phyloP scores from a whole-genome alignment of 169 alveolate species.

The Plasmodium yoelii region DNA sequence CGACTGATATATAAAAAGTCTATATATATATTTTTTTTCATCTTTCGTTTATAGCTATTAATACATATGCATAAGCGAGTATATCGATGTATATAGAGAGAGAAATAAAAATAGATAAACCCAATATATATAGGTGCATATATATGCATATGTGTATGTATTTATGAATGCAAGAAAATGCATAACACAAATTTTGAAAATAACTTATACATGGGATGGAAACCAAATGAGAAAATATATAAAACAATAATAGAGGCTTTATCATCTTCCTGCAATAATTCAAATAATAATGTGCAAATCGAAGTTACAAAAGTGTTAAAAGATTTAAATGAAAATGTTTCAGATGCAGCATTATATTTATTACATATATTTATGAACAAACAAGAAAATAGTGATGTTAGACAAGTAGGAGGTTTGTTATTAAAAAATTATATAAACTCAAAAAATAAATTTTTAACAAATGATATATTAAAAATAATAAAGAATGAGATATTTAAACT shows the following conservation, averaged over 20 bases:
- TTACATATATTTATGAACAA: conserved; percentile 65
- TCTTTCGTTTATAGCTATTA: not conserved
- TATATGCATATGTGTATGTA: conserved; percentile 24
- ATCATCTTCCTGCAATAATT: conserved; percentile 44
- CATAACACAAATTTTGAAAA: conserved; percentile 57
- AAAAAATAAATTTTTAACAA: conserved; percentile 71
- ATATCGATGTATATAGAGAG: not conserved
- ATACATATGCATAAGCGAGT: not conserved
- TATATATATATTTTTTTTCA: conserved; percentile 1
- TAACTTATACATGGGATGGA: conserved; percentile 72
- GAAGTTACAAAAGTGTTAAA: conserved; percentile 72
- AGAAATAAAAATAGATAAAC: not conserved
- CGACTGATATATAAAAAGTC: not conserved
- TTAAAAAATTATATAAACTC: conserved; percentile 81
- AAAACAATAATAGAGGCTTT: conserved; percentile 49
- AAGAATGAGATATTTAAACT: conserved; percentile 56
- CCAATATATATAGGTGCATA: not conserved
- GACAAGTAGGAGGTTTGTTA: conserved; percentile 87
- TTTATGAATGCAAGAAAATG: conserved; percentile 69
- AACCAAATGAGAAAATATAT: conserved; percentile 68
- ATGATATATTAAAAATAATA: conserved; percentile 73
- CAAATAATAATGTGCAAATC: conserved; percentile 61
- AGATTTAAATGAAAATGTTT: conserved; percentile 72
- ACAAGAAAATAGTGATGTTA: conserved; percentile 79
- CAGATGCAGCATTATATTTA: conserved; percentile 71